A percentile compares a stretch with the other conserved stretches of the same genome.
These are phyloP conservation scores for Salix viminalis DNA, from an alignment of 345 rosid species.

Conservation along the genomic window DNA sequence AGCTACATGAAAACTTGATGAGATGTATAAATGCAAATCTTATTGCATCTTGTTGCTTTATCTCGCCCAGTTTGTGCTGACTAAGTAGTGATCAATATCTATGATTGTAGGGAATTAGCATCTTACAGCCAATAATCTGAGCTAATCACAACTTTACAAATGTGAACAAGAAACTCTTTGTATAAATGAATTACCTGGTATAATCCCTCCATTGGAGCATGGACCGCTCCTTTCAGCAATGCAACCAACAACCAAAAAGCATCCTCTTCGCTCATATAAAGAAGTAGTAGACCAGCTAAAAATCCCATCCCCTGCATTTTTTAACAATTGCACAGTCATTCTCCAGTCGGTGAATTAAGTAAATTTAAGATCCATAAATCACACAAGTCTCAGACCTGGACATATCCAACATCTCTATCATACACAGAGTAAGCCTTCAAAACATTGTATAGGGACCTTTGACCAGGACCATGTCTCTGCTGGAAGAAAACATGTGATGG, in stretches of 20 bases:
- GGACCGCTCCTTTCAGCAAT: constrained; percentile 91
- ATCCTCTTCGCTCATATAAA: constrained; percentile 98
- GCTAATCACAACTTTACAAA: not conserved
- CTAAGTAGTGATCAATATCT: not conserved
- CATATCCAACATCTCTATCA: constrained; percentile 95
- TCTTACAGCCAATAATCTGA: not conserved
- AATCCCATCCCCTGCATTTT: constrained; percentile 91
- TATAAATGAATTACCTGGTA: constrained; percentile 56
- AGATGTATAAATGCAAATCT: not conserved
- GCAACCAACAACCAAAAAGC: constrained; percentile 98
- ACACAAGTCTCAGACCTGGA: constrained; percentile 55
- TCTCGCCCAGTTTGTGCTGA: not conserved
- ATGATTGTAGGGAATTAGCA: not conserved
- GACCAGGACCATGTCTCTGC: constrained; percentile 99
- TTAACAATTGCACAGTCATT: constrained; percentile 10
- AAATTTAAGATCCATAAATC: not conserved
- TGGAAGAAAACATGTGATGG: constrained; percentile 97
- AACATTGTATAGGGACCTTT: constrained; percentile 93
- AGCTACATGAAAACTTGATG: not conserved
- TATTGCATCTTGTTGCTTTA: not conserved
- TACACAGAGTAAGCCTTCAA: constrained; percentile 93
- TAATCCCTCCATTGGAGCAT: constrained; percentile 96
- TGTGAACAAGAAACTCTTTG: not conserved
- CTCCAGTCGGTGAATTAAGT: constrained; percentile 5
- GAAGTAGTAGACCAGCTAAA: constrained; percentile 84